Conservation (phyloP, 148 eudicot genomes). For the Gaultheria prostrata region DNA sequence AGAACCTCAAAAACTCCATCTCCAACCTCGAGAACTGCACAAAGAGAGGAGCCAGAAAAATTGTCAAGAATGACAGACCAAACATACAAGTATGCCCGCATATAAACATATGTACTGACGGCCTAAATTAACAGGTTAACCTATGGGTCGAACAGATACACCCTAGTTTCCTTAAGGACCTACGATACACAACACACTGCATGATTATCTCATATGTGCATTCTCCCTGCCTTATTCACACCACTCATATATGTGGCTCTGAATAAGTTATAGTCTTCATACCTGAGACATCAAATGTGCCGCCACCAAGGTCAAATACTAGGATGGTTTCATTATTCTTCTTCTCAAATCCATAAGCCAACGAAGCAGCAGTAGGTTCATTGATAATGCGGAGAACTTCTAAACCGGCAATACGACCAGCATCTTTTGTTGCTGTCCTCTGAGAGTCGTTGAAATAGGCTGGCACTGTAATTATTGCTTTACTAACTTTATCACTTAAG, state of each 20-base stretch:
- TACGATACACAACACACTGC: too few species aligned
- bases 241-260: too few species aligned
- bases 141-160: too few species aligned
- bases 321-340: slow-evolving; percentile 88
- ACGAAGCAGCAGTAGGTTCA: slow-evolving; percentile 93
- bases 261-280: neutral
- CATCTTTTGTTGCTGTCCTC: slow-evolving; percentile 96
- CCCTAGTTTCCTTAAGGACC: too few species aligned
- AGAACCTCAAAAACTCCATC: slow-evolving; percentile 99
- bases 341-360: slow-evolving; percentile 95
- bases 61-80: too few species aligned
- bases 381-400: slow-evolving; percentile 90
- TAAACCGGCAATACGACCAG: slow-evolving; percentile 90
- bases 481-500: slow-evolving; percentile 72
- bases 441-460: slow-evolving; percentile 97
- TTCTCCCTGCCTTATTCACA: too few species aligned
- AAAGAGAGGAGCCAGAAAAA: too few species aligned
- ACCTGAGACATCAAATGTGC: slow-evolving; percentile 99
- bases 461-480: slow-evolving; percentile 92
- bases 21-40: slow-evolving; percentile 87
- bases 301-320: slow-evolving; percentile 98
- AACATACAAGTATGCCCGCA: too few species aligned
- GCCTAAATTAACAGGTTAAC: too few species aligned
- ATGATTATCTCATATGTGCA: too few species aligned
- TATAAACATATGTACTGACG: too few species aligned